A percentile compares a stretch with the other conserved stretches of the same genome.
Evolutionary conservation across 163 green algal species (phyloP).

Genomic region (Scenedesmus sp.): DNA sequence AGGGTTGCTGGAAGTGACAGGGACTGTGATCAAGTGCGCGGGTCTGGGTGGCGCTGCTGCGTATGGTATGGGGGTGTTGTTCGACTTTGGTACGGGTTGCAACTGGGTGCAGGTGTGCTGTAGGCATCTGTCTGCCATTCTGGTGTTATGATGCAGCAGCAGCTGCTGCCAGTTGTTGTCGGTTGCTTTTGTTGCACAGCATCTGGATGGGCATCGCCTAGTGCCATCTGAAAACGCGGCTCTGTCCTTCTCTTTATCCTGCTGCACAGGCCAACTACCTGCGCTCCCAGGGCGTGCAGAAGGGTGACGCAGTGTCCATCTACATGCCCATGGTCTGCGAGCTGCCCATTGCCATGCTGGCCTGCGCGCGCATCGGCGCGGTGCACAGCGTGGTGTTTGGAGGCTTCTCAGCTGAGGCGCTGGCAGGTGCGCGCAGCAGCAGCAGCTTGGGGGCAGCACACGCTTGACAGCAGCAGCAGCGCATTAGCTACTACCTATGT

Average conservation of each 20-base stretch:
- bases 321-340: constrained; percentile 96
- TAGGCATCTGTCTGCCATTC: too few species aligned
- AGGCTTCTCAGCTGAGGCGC: constrained; percentile 84
- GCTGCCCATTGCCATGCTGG: constrained; percentile 86
- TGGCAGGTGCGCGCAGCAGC: constrained; percentile 56
- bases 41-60: background rate
- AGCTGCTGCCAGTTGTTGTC: background rate
- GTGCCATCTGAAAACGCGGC: background rate
- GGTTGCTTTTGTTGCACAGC: constrained; percentile 43
- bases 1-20: background rate
- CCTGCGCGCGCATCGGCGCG: constrained; percentile 74
- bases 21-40: too few species aligned
- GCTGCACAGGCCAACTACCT: constrained; percentile 88
- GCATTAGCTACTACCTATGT: too few species aligned
- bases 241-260: too few species aligned
- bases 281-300: constrained; percentile 85
- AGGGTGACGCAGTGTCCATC: constrained; percentile 93
- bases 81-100: too few species aligned
- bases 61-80: too few species aligned
- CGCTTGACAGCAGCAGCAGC: background rate
- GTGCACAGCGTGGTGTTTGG: constrained; percentile 93
- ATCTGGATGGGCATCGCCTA: too few species aligned
- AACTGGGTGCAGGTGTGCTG: too few species aligned
- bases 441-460: background rate
- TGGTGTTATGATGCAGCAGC: too few species aligned